Evolutionary conservation across 257 asterid species (phyloP).

Genomic region (Rubia yunnanensis): DNA sequence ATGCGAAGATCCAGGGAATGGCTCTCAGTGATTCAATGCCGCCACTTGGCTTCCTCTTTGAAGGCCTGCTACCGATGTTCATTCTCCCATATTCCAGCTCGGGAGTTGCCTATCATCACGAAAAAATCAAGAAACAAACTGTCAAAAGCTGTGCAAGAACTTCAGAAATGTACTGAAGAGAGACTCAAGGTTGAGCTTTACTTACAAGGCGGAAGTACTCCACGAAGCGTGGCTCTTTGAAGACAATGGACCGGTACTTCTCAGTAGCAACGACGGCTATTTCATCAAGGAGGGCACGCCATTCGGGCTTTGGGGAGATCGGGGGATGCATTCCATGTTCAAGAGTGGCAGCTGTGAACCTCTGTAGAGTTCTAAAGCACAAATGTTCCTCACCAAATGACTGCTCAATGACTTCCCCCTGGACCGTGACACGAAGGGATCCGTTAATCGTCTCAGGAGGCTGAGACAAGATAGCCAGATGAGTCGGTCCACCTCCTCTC

Average conservation of each 20-base stretch:
- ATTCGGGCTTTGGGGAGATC: slow-evolving; percentile 42
- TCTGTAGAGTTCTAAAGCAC: slow-evolving; percentile 51
- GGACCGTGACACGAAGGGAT: slow-evolving; percentile 44
- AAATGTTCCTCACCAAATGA: slow-evolving; percentile 48
- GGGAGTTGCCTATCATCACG: slow-evolving; percentile 41
- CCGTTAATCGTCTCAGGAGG: slow-evolving; percentile 54
- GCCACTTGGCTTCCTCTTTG: slow-evolving; percentile 45
- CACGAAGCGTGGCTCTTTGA: slow-evolving; percentile 46
- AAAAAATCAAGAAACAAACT: neutral
- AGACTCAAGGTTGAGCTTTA: neutral
- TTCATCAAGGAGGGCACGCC: slow-evolving; percentile 52
- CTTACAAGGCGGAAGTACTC: slow-evolving; percentile 52
- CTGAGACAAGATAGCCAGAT: slow-evolving; percentile 54
- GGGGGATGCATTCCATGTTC: slow-evolving; percentile 52
- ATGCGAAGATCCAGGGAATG: slow-evolving; percentile 56
- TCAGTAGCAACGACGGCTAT: slow-evolving; percentile 31
- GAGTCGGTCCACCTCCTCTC: slow-evolving; percentile 55
- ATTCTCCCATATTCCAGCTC: slow-evolving; percentile 47
- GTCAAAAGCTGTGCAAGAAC: neutral
- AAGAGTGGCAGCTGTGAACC: slow-evolving; percentile 43
- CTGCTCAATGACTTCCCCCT: slow-evolving; percentile 51
- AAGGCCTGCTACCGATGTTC: slow-evolving; percentile 60
- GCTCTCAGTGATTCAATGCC: slow-evolving; percentile 54
- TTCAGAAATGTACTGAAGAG: neutral
- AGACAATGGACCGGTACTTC: slow-evolving; percentile 41